Evolutionary conservation across 306 rosid species (phyloP), one percentile per base, ranked within the genome.

Genomic region (Acacia acuminata): DNA sequence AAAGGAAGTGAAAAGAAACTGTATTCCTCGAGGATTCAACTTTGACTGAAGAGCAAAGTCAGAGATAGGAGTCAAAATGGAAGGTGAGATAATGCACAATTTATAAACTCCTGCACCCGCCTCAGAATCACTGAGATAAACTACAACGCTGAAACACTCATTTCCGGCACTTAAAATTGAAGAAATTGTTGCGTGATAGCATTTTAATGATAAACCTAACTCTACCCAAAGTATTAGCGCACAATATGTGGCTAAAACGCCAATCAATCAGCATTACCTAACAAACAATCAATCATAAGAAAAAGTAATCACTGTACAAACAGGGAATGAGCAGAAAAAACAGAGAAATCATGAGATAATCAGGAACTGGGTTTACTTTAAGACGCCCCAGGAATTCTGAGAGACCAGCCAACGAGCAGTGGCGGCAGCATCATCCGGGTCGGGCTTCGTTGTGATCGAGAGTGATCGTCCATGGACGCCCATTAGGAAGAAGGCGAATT

Each of bases 321-420:
- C 76, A 47, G 76, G 13, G 25, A 25, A 72, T 25, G 24, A 15
- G 24, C 42, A 17, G 13, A 22, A 22, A 43, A 43, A 22, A 22
- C 0, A 12, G 8, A 68, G 44, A 67, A 69, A 5, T n/a, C 51
- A 4, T 2, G 19, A 63, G 30, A 27, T 8, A 65, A 22, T 55
- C 22, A 36, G 40, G 40, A 20, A 30, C 45, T 17, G 17, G 63
- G 65, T 10, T 19, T 88, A 91, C 98, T 87, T 93, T 75, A 93
- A 77, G 87, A 89, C 94, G 11, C 97, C 98, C 98, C 94, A 94
- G 56, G 80, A 86, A 84, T 89, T 94, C 79, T 82, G 87, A 51
- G 97, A 84, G 80, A 90, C 87, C 83, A 94, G 81, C 97, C 98
- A 93, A 36, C 97, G 98, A 82, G 98, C 97, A 42, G 92, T 84